Percentiles rank a stretch among this genome's conserved stretches.
Evolutionary conservation across 2,329 filamentous ascomycete species (phyloP).

Genomic region (Pseudocercospora cruenta): DNA sequence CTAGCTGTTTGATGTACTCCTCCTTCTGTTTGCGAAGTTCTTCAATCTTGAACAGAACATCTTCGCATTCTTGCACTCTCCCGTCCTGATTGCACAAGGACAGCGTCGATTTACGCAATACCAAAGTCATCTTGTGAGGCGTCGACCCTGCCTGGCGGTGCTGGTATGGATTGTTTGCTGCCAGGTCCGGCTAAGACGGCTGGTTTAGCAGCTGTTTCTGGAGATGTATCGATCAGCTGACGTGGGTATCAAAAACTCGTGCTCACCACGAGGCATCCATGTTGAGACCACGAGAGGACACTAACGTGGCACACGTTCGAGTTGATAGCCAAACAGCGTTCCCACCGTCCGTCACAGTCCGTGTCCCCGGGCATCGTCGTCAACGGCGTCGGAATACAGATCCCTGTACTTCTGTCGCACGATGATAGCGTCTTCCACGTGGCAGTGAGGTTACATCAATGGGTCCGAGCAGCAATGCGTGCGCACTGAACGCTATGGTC

Average conservation of each 20-base stretch:
- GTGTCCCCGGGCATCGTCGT: background rate
- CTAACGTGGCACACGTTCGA: background rate
- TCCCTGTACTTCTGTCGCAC: background rate
- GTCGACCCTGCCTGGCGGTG: background rate
- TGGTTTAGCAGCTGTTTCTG: background rate
- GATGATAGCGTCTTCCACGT: background rate
- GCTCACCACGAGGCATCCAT: conserved; percentile 3
- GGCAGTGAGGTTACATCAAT: background rate
- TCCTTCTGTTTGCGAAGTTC: background rate
- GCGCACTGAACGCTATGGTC: background rate
- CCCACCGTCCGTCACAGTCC: conserved; percentile 5
- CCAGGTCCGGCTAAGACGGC: background rate
- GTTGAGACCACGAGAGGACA: background rate
- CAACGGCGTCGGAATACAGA: background rate
- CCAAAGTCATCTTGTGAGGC: background rate
- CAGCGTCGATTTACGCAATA: background rate
- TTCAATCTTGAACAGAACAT: background rate
- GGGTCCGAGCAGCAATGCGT: background rate
- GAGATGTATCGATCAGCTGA: background rate
- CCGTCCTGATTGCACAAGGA: background rate
- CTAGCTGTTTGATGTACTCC: conserved; percentile 1
- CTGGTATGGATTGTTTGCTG: background rate
- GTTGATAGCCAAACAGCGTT: background rate
- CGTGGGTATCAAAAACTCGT: background rate
- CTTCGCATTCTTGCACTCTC: background rate